Evolutionary conservation across 495 filamentous ascomycete genomes (phyloP).

Genomic region (Neurospora sp.): DNA sequence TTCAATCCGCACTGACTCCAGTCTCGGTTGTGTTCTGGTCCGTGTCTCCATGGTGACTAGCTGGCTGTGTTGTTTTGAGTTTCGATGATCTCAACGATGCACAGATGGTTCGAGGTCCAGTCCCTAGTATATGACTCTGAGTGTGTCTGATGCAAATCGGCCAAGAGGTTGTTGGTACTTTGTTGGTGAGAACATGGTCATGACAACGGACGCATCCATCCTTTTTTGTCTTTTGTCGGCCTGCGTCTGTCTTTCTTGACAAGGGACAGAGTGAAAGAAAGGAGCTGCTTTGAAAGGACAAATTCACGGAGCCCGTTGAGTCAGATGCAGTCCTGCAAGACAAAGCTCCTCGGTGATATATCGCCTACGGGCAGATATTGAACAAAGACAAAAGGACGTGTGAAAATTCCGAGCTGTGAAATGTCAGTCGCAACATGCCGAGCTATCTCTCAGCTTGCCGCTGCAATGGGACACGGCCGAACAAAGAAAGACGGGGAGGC

Average conservation of each 20-base stretch:
- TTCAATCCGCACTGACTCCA: slow-evolving; percentile 30
- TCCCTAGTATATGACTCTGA: not conserved
- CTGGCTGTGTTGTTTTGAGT: not conserved
- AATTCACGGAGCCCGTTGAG: slow-evolving; percentile 8
- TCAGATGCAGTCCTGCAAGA: slow-evolving; percentile 17
- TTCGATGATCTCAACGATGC: not conserved
- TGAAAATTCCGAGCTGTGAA: not conserved
- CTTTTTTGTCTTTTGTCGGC: not conserved
- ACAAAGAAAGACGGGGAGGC: slow-evolving; percentile 14
- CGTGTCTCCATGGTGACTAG: slow-evolving; percentile 17
- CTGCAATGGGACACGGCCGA: not conserved
- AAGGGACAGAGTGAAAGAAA: slow-evolving; percentile 4
- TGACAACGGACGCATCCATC: not conserved
- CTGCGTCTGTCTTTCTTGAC: not conserved
- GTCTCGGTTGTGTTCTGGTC: slow-evolving; percentile 21
- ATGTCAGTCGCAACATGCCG: not conserved
- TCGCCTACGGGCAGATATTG: not conserved
- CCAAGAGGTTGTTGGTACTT: not conserved
- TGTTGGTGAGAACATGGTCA: not conserved
- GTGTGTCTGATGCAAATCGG: not conserved
- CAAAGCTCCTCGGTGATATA: slow-evolving; percentile 15
- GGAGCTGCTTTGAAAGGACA: slow-evolving; percentile 3
- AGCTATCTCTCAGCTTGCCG: not conserved
- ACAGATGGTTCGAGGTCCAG: not conserved
- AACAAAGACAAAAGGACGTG: not conserved